Evolutionary conservation across 192 early-diverging fungal genomes (phyloP), one percentile per base, ranked within the genome.

Genomic region (Coemansia sp.): DNA sequence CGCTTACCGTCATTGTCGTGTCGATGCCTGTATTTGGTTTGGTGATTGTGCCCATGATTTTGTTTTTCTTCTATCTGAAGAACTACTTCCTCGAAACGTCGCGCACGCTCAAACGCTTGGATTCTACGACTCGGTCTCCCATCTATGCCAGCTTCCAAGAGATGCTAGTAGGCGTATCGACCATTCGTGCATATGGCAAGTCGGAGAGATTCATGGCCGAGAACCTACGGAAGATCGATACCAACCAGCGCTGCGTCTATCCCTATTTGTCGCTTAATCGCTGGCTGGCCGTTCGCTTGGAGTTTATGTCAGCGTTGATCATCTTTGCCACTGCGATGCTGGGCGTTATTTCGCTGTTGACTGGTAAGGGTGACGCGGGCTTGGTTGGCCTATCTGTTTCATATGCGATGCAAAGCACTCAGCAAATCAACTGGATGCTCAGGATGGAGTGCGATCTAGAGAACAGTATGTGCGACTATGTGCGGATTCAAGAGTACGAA

Each of bases 401-500:
- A 4, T 94, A 93, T 66, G 82, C 92, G 10, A 70, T 90, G 1
- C 83, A 85, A 29, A 87, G 93, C 42, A 94, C 95, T 4, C 90
- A 94, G 70, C 89, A 92, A 39, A 70, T 97, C 36, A 95, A 93
- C 74, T 95, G 92, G 95, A 89, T 91, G 80, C 89, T 97, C 11
- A 86, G 94, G n/a, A 89, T 91, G 66, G 93, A 88, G 60, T 92
- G 92, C 62, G 94, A 98, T 69, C 91, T 98, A 45, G 94, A 95
- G 59, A 85, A 84, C 37, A 80, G 87, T 32, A 78, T 91, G 67
- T 88, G 90, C 6, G 87, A 91, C 10, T 90, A 94, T 8, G 92
- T 95, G 70, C 87, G 94, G 36, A 85, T 91, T 62, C 87, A 89
- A 39, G 93, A 96, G 78, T 96, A 95, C 67, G 86, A 88, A 62